These are phyloP conservation scores for Dalbergia cochinchinensis DNA, from an alignment of 306 rosid genomes.

Conservation along the genomic window DNA sequence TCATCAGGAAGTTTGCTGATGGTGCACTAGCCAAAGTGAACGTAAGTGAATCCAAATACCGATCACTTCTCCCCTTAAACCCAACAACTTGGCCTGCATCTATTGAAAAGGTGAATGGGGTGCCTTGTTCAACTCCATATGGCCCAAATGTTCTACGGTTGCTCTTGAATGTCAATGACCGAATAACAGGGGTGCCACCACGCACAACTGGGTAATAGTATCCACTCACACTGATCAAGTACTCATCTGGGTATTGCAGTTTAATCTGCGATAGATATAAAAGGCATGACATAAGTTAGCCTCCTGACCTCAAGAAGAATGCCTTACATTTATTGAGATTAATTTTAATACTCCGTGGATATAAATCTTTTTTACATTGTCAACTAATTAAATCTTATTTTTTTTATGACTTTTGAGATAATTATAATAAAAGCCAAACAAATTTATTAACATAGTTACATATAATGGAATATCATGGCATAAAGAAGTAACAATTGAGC, in stretches of 20 bases:
- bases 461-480: neutral
- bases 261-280: constrained; percentile 54
- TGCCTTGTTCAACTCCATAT: constrained; percentile 70
- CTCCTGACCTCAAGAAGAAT: neutral
- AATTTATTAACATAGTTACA: too few species aligned
- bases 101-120: constrained; percentile 61
- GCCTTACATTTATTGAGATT: neutral
- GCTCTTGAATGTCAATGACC: constrained; percentile 68
- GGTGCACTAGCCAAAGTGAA: constrained; percentile 48
- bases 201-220: constrained; percentile 53
- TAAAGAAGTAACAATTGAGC: neutral
- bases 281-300: neutral
- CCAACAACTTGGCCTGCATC: constrained; percentile 71
- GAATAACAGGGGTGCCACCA: constrained; percentile 57
- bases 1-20: constrained; percentile 48
- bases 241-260: constrained; percentile 67
- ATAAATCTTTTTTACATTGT: too few species aligned
- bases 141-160: constrained; percentile 66
- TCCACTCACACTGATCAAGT: constrained; percentile 60
- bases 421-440: too few species aligned
- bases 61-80: constrained; percentile 60
- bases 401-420: too few species aligned
- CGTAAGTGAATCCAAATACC: constrained; percentile 64
- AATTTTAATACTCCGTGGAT: too few species aligned
- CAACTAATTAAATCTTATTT: too few species aligned